Evolutionary conservation across 495 filamentous ascomycete species (phyloP).

Genomic region (Annulohypoxylon moriforme): DNA sequence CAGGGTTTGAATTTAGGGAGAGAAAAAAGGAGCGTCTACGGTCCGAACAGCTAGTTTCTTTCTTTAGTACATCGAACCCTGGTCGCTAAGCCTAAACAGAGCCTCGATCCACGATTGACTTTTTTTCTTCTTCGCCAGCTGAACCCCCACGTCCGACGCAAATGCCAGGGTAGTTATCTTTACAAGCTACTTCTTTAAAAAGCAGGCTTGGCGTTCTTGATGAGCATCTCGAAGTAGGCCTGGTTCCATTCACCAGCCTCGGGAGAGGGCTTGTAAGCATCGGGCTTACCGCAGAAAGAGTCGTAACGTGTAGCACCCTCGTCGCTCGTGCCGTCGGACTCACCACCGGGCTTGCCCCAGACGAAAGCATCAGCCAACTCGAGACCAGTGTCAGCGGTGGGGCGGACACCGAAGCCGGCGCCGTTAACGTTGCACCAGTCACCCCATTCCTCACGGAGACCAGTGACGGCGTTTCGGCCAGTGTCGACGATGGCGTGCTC

Average conservation of each 20-base stretch:
- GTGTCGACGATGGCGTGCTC: constrained; percentile 80
- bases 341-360: constrained; percentile 87
- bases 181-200: constrained; percentile 49
- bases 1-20: constrained; percentile 20
- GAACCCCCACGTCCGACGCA: constrained; percentile 28
- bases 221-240: constrained; percentile 77
- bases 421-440: constrained; percentile 87
- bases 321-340: constrained; percentile 81
- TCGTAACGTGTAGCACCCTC: constrained; percentile 73
- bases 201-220: constrained; percentile 73
- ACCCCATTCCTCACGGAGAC: constrained; percentile 76
- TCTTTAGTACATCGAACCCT: constrained; percentile 19
- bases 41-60: constrained; percentile 27
- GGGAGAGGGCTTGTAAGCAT: constrained; percentile 73
- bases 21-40: constrained; percentile 34
- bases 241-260: constrained; percentile 85
- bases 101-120: constrained; percentile 5
- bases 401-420: constrained; percentile 79
- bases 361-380: constrained; percentile 78
- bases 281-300: constrained; percentile 73
- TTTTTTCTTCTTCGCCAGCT: constrained; percentile 10
- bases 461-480: constrained; percentile 74
- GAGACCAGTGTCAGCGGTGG: constrained; percentile 70
- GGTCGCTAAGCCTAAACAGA: constrained; percentile 23
- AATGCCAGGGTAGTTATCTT: constrained; percentile 7